phyloP scores from a whole-genome alignment of 305 asterid genomes.

The Rubia balearica region DNA sequence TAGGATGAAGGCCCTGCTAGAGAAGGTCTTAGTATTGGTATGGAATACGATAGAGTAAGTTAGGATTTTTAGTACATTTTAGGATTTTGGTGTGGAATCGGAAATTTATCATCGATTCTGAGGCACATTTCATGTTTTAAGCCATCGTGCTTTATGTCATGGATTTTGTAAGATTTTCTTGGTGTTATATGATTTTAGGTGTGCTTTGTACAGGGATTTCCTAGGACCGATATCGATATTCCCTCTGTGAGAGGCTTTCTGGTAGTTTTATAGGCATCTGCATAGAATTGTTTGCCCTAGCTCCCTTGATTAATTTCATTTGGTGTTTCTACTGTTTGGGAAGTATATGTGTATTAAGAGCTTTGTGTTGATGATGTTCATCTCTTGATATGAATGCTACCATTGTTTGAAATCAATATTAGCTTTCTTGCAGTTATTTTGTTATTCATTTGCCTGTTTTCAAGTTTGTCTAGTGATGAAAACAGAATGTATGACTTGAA shows the following conservation, averaged over 20 bases:
- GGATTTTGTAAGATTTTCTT: background rate
- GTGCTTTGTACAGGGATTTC: conserved; percentile 67
- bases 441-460: background rate
- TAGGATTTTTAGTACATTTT: background rate
- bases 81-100: no score
- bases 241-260: conserved; percentile 64
- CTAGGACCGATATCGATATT: conserved; percentile 79
- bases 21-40: conserved; percentile 37
- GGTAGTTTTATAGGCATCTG: conserved; percentile 29
- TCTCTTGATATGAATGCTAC: background rate
- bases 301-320: background rate
- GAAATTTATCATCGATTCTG: conserved; percentile 42
- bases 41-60: conserved; percentile 61
- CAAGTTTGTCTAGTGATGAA: background rate
- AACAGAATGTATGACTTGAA: background rate
- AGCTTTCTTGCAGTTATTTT: background rate
- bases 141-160: background rate
- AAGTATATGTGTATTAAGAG: background rate
- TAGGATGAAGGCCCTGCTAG: conserved; percentile 48
- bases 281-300: background rate
- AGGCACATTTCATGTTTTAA: conserved; percentile 27
- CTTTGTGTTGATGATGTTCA: background rate
- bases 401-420: background rate
- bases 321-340: background rate
- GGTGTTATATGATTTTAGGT: background rate